Base-by-base conservation (phyloP, 108 stramenopile species). In the Poteriospumella lacustris region DNA sequence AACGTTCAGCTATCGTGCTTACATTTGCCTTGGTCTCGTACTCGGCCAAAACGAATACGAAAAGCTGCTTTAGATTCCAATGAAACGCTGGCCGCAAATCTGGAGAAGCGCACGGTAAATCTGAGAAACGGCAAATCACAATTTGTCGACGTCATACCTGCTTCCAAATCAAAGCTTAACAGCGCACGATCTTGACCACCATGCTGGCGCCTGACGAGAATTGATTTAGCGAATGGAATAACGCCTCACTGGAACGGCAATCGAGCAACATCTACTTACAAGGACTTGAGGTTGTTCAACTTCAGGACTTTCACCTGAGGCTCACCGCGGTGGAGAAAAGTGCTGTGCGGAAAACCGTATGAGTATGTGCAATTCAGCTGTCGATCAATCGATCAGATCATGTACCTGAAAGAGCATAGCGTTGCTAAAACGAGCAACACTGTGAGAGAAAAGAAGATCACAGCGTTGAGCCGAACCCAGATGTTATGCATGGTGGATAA, bases 1-100 rank as follows among this genome's bases (percentile, higher is more conserved):
- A 9, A 24, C 9, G 39, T n/a, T 5, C 31, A 42, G 9, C 12
- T 73, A 29, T 3, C 12, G 12, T 58, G 31, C 78, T 70, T 52
- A 79, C 78, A 72, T 94, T 95, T 2, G 81, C 82, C 2, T 88
- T 58, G 28, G 93, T 93, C 1, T 88, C 85, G 82, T 95, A 98
- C 24, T 89, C 84, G 0, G 95, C 97, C 0, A 96, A 90, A 2
- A 86, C 80, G 58, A 92, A 95, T 1, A 93, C 92, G 82, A 96
- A 94, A 9, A 96, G 73, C 84, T 96, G 92, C 82, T 98, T 96
- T 43, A 96, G 88, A 77, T 98, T 98, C 97, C 97, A 98, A 82
- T 98, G 95, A 85, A 96, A 98, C 33, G 96, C 95, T 0, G 95
- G 95, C 52, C 78, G 78, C 83, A 98, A 86, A 75, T 98, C 97